phyloP scores from a whole-genome alignment of 73 alveolate species.

The Effrenium voratum region DNA sequence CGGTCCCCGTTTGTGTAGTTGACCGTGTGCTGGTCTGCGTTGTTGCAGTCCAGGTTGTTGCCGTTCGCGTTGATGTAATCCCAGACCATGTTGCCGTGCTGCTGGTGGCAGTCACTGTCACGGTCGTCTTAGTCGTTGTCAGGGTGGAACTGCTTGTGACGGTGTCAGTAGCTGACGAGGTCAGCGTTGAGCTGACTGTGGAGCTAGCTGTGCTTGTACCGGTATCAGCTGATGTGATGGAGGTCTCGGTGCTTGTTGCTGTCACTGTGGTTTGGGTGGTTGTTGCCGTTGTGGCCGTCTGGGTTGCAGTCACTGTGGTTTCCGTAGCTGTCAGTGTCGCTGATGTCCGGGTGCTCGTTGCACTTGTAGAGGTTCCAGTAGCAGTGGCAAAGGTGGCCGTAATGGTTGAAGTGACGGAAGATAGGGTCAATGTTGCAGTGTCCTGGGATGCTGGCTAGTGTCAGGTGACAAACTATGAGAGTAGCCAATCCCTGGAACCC shows the following conservation, averaged over 20 bases:
- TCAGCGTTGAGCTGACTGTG: background rate
- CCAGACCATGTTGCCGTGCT: background rate
- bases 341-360: background rate
- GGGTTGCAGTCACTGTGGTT: slow-evolving; percentile 19
- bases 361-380: background rate
- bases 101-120: background rate
- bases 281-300: background rate
- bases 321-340: background rate
- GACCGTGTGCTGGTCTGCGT: background rate
- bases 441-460: too few relatives aligned
- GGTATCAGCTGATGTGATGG: background rate
- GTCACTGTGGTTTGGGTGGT: background rate
- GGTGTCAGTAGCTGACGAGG: background rate
- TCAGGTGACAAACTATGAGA: too few relatives aligned
- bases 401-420: too few relatives aligned
- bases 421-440: too few relatives aligned
- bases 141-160: slow-evolving; percentile 20
- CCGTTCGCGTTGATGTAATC: background rate
- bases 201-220: slow-evolving; percentile 19
- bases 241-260: background rate
- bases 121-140: background rate
- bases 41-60: background rate
- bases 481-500: background rate
- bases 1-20: background rate
- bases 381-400: too few relatives aligned